phyloP scores from a whole-genome alignment of 169 alveolate species.

The Ichthyophthirius multifiliis region DNA sequence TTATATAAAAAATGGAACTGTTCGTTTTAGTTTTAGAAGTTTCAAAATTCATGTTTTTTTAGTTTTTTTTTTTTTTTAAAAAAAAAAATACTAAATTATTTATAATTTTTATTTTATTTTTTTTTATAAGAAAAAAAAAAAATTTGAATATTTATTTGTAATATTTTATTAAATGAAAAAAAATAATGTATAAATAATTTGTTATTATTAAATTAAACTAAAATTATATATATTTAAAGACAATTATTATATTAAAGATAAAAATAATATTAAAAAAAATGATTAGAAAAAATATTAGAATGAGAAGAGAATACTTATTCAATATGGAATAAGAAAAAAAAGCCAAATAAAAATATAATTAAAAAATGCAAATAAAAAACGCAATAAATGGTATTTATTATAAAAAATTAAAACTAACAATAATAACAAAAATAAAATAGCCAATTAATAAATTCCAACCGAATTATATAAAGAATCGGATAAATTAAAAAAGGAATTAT shows the following conservation, averaged over 20 bases:
- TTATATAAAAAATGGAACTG: too few species aligned
- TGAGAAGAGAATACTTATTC: slow-evolving; percentile 94
- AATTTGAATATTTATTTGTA: too few species aligned
- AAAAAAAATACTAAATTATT: too few species aligned
- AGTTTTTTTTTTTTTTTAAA: too few species aligned
- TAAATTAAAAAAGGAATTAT: slow-evolving; percentile 75
- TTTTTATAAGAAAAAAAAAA: too few species aligned
- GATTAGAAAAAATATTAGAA: slow-evolving; percentile 93
- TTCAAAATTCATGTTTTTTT: too few species aligned
- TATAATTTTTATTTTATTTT: too few species aligned
- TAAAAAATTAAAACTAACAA: background rate
- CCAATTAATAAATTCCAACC: slow-evolving; percentile 86
- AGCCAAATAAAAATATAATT: slow-evolving; percentile 84
- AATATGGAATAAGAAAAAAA: slow-evolving; percentile 89
- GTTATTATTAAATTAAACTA: too few species aligned
- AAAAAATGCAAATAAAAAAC: slow-evolving; percentile 83
- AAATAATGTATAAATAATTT: too few species aligned
- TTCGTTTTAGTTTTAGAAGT: too few species aligned
- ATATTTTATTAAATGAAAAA: too few species aligned
- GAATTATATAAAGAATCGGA: slow-evolving; percentile 82
- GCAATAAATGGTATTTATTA: slow-evolving; percentile 63
- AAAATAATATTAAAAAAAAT: slow-evolving; percentile 57
- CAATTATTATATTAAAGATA: slow-evolving; percentile 13
- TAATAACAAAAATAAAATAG: slow-evolving; percentile 16
- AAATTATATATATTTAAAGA: too few species aligned